phyloP scores from a whole-genome alignment of 2,329 filamentous ascomycete genomes.

The Venturiaceae sp. region DNA sequence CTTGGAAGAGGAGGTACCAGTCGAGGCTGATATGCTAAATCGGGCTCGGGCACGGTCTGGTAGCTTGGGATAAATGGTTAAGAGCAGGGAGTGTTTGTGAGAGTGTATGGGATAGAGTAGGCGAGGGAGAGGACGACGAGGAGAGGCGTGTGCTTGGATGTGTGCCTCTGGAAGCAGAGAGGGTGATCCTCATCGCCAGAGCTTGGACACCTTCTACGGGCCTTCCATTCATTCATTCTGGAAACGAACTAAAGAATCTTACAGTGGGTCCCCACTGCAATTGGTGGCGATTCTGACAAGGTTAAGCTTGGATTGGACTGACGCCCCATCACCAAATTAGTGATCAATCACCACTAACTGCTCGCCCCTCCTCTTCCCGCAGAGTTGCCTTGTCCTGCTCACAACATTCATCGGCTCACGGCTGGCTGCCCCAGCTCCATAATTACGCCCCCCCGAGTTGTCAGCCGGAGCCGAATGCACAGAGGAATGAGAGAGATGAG shows the following conservation, averaged over 20 bases:
- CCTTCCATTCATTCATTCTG: no score
- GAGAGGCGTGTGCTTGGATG: no score
- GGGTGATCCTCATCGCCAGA: no score
- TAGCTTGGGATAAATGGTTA: constrained; percentile 2
- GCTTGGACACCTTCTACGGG: no score
- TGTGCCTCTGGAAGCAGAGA: no score
- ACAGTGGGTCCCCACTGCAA: no score
- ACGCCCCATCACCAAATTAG: background rate
- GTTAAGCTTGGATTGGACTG: no score
- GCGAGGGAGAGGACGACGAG: background rate
- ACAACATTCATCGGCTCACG: background rate
- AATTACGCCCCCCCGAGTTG: background rate
- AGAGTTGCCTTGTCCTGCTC: background rate
- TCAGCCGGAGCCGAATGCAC: background rate
- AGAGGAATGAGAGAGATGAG: background rate
- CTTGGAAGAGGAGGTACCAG: background rate
- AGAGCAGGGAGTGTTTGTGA: background rate
- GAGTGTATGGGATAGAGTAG: background rate
- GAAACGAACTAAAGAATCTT: no score
- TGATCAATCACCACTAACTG: background rate
- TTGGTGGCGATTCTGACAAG: no score
- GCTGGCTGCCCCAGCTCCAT: background rate
- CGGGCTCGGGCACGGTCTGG: background rate
- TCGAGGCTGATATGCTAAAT: constrained; percentile 6
- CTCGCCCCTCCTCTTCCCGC: background rate